Base-by-base conservation (phyloP, 306 rosid species). In the Urtica urens region DNA sequence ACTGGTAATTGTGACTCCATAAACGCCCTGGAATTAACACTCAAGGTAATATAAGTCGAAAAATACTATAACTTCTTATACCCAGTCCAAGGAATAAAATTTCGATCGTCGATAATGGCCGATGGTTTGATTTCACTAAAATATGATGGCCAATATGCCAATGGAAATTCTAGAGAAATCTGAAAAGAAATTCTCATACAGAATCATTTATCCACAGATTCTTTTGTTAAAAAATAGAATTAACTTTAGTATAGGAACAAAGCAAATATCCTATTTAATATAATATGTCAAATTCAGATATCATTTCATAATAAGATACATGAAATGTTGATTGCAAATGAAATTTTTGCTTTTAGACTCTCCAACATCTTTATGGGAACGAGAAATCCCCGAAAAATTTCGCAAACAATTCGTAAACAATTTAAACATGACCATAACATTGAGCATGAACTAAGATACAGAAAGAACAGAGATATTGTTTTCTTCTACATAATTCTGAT, bases 1-100 rank as follows among this genome's bases (percentile, higher is more conserved):
- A 46, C 60, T 26, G 95, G 95, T 67, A 88, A 56, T 7, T 84
- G 69, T 0, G 82, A 70, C 67, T 84, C 93, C 90, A 88, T 81
- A 62, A 88, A 84, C 42, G 95, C 87, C 74, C 95, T 88, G 41
- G 41, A 70, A 59, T 35, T 1, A 35, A 35, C 19, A 22, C n/a
- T 49, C 23, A 22, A n/a, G 34, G 30, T 38, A 10, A 20, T 47
- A 23, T 23, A 67, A 43, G 53, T 37, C 30, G 63, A n/a, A 45
- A 42, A 63, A 41, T 38, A 1, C 12, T 5, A n/a, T n/a, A n/a
- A n/a, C n/a, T n/a, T n/a, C n/a, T n/a, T n/a, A n/a, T n/a, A n/a
- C n/a, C n/a, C n/a, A n/a, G n/a, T n/a, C n/a, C 25, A 12, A 56
- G 15, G 3, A 10, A 35, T 23, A 28, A 10, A 10, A 28, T 28